Percentiles rank a stretch among this genome's conserved stretches.
phyloP scores from a whole-genome alignment of 2,329 filamentous ascomycete genomes.

The Knufia fluminis region DNA sequence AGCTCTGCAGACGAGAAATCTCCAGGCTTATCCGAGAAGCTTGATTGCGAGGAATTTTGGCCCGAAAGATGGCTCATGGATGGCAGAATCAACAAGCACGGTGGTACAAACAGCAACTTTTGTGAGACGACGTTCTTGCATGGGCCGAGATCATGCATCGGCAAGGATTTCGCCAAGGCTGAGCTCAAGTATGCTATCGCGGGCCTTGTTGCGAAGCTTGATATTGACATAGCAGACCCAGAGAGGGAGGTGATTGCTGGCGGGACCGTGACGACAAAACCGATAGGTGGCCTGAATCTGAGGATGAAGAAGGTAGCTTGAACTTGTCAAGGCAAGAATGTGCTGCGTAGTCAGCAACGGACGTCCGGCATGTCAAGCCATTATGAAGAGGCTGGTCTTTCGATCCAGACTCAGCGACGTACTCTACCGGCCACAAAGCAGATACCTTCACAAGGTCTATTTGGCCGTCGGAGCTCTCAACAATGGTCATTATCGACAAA shows the following conservation, averaged over 20 bases:
- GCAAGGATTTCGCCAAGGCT: slow-evolving; percentile 52
- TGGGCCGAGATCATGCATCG: slow-evolving; percentile 37
- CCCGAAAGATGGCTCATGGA: slow-evolving; percentile 39
- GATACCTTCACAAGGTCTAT: too few species aligned
- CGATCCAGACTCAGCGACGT: too few species aligned
- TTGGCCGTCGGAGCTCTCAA: too few species aligned
- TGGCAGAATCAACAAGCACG: slow-evolving; percentile 28
- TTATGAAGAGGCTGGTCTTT: too few species aligned
- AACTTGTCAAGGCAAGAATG: too few species aligned
- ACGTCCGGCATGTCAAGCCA: too few species aligned
- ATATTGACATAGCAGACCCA: slow-evolving; percentile 30
- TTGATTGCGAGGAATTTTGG: slow-evolving; percentile 25
- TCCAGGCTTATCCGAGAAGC: too few species aligned
- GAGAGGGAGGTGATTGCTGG: slow-evolving; percentile 29
- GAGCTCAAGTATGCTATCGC: slow-evolving; percentile 34
- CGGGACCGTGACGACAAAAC: slow-evolving; percentile 32
- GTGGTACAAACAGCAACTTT: slow-evolving; percentile 59
- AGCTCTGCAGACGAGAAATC: too few species aligned
- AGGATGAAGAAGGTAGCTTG: slow-evolving; percentile 21
- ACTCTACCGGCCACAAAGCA: too few species aligned
- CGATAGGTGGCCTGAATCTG: slow-evolving; percentile 32
- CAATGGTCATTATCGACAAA: too few species aligned
- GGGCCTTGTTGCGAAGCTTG: slow-evolving; percentile 30
- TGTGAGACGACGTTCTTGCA: slow-evolving; percentile 75
- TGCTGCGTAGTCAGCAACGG: too few species aligned